Evolutionary conservation across 2,329 filamentous ascomycete species (phyloP), one percentile per base, ranked within the genome.

Genomic region (Exophiala oligosperma): DNA sequence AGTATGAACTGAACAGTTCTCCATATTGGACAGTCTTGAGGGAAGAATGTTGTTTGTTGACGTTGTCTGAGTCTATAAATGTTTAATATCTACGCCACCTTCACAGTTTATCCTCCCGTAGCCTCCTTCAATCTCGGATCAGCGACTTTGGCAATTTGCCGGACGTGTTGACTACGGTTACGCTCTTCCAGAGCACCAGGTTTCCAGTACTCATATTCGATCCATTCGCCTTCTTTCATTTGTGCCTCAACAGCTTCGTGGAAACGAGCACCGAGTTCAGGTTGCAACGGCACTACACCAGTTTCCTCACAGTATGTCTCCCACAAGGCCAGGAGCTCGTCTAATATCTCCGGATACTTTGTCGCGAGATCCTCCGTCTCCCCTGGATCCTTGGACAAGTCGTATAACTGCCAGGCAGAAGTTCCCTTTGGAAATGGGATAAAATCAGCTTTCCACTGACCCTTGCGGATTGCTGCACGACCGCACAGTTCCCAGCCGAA

Each of bases 151-250:
- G 56, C 55, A 41, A 66, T 64, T 32, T 65, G 35, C 14, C 63
- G 38, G 21, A 63, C 59, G 55, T 80, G 81, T 66, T 74, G 35
- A 14, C 59, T 38, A 24, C 58, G 43, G 11, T 32, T 56, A 8
- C 29, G 12, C 17, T 78, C 73, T 47, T 82, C 78, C 21, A 79
- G 71, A 3, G 79, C 80, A 0, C 80, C 80, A 2, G 77, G 73
- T 59, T 81, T 80, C 83, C 83, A 87, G 63, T 86, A 86, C 70
- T 86, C 82, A 68, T 84, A 85, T 71, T 86, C 83, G 72, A 86
- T 85, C 84, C 83, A 86, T 5, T 79, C 82, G 66, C 86, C 84
- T 69, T 87, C 83, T 0, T 80, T 81, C 84, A 86, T 86, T 75
- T 86, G 83, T 59, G 80, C 83, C 70, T 87, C 84, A 65, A 81